Evolutionary conservation across 768 basidiomycete species (phyloP), one percentile per base, ranked within the genome.

Genomic region (Tulasnella sp.): DNA sequence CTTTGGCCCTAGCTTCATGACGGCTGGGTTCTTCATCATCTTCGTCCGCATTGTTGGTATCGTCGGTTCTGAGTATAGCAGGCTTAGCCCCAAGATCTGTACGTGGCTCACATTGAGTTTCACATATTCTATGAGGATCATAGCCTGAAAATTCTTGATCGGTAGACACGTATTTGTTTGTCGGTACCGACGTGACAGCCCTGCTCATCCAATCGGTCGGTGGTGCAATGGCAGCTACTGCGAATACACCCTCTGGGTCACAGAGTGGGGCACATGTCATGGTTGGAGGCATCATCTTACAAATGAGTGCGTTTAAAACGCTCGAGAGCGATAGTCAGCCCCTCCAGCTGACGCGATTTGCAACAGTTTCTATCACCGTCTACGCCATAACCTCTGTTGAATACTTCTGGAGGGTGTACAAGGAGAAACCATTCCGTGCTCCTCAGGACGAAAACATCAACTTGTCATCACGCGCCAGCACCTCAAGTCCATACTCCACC

Each of bases 281-380:
- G 53, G 50, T 61, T 4, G 54, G 26, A 29, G 61, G 61, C 32
- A 61, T 61, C 54, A 50, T 56, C 30, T 10, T 61, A n/a, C 61
- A 61, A 34, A 58, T 56, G 54, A 53, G 61, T 61, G 56, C 58
- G 61, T 49, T 10, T n/a, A n/a, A n/a, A n/a, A n/a, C n/a, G n/a
- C n/a, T n/a, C n/a, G n/a, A n/a, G n/a, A n/a, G n/a, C n/a, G n/a
- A n/a, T n/a, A n/a, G n/a, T n/a, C n/a, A n/a, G n/a, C n/a, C n/a
- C n/a, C n/a, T n/a, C n/a, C n/a, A n/a, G n/a, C n/a, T n/a, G n/a
- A n/a, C n/a, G n/a, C n/a, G n/a, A n/a, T n/a, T n/a, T n/a, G n/a
- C n/a, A n/a, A 2, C n/a, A 61, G 61, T 56, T 30, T 55, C 61
- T n/a, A 61, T 61, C 29, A 61, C 61, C 11, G 13, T 61, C 19